phyloP scores from a whole-genome alignment of 345 rosid species.

The Moricandia arvensis region DNA sequence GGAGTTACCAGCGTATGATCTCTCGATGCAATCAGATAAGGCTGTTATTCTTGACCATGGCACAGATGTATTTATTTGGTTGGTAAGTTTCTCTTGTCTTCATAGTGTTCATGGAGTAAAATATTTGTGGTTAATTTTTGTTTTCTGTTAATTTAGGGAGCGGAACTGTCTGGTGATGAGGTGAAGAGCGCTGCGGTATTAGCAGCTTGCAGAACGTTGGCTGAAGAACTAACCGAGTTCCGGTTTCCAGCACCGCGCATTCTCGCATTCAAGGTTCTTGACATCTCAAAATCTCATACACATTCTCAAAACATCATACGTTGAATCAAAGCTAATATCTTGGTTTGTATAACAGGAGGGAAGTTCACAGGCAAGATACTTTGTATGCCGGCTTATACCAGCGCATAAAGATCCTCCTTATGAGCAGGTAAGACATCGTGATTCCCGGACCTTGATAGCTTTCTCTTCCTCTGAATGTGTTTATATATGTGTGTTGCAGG shows the following conservation, averaged over 20 bases:
- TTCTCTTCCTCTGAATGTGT: neutral
- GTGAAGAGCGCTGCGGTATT: conserved; percentile 85
- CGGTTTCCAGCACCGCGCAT: conserved; percentile 97
- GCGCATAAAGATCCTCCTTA: conserved; percentile 99
- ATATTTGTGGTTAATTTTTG: neutral
- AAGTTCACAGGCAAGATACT: conserved; percentile 93
- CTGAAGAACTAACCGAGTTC: conserved; percentile 88
- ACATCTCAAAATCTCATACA: neutral
- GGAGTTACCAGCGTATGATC: conserved; percentile 89
- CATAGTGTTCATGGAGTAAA: neutral
- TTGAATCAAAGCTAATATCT: conserved; percentile 12
- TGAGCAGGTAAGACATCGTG: conserved; percentile 62
- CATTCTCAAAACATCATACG: neutral
- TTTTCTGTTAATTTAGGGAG: conserved; percentile 55
- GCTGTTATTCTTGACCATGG: conserved; percentile 99
- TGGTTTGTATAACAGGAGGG: conserved; percentile 60
- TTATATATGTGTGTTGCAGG: conserved; percentile 45
- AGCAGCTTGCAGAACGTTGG: conserved; percentile 95
- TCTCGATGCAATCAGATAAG: conserved; percentile 92
- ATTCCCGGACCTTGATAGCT: neutral
- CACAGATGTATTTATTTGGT: conserved; percentile 95
- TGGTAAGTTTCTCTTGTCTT: conserved; percentile 52
- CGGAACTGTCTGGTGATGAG: conserved; percentile 83
- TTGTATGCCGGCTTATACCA: conserved; percentile 87
- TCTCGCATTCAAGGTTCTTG: conserved; percentile 84